phyloP scores from a whole-genome alignment of 129 eudicot genomes.

The Kitagawia praeruptora region DNA sequence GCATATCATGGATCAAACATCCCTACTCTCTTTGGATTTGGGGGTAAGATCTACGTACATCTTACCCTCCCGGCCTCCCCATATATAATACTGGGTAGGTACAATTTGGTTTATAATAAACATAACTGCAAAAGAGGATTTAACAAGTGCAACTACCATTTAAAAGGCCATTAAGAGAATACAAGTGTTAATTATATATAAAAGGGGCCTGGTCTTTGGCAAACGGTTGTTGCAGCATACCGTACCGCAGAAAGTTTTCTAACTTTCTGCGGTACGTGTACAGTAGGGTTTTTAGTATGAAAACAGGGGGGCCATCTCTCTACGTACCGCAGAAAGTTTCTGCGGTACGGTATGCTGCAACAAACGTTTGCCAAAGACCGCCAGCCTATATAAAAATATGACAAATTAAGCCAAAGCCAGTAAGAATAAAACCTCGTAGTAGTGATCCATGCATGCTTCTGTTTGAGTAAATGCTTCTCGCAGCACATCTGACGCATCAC shows the following conservation, averaged over 20 bases:
- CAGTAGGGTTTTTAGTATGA: too few species aligned
- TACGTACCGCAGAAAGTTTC: too few species aligned
- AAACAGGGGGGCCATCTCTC: too few species aligned
- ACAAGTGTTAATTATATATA: background rate
- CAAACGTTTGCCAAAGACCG: too few species aligned
- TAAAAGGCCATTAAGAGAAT: background rate
- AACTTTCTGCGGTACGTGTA: too few species aligned
- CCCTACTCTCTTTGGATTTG: background rate
- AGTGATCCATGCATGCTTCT: conserved; percentile 62
- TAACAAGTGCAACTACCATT: background rate
- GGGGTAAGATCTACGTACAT: background rate
- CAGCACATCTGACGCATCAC: conserved; percentile 90
- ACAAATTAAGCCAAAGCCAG: background rate
- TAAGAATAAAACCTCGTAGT: conserved; percentile 61
- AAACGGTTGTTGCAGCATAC: too few species aligned
- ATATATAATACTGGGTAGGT: background rate
- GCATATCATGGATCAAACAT: background rate
- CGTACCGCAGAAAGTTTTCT: too few species aligned
- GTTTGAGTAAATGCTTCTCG: conserved; percentile 77
- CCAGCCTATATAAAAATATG: too few species aligned
- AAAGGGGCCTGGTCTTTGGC: too few species aligned
- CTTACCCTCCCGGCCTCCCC: background rate
- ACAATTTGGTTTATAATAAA: background rate
- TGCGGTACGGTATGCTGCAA: too few species aligned
- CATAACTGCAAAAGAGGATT: background rate